phyloP scores from a whole-genome alignment of 192 early-diverging fungal genomes.

The Gamsiella multidivaricata region DNA sequence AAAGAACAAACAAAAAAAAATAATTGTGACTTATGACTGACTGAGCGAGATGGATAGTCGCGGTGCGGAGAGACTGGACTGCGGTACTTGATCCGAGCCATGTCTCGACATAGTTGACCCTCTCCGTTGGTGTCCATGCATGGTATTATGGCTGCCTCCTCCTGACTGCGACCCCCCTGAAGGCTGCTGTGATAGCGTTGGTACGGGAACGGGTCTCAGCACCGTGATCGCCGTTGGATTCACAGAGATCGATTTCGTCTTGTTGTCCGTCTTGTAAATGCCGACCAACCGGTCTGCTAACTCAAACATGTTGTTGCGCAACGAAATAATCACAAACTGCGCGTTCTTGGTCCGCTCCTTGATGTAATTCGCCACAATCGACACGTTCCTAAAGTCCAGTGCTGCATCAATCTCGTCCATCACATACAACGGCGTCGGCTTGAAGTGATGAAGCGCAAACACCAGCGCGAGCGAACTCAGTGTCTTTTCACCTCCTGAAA shows the following conservation, averaged over 20 bases:
- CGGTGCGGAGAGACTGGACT: not conserved
- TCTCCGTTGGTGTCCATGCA: constrained; percentile 8
- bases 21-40: not conserved
- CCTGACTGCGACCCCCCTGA: not conserved
- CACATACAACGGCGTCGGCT: constrained; percentile 99
- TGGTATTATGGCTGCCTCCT: not conserved
- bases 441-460: constrained; percentile 99
- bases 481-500: constrained; percentile 99
- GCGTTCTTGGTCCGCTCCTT: constrained; percentile 96
- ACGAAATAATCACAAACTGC: constrained; percentile 98
- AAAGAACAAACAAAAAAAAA: not conserved
- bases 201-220: constrained; percentile 20
- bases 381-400: constrained; percentile 98
- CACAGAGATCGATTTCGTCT: constrained; percentile 44
- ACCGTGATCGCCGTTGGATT: constrained; percentile 41
- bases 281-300: constrained; percentile 97
- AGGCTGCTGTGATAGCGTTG: not conserved
- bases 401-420: constrained; percentile 99
- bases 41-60: constrained; percentile 10
- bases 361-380: constrained; percentile 99
- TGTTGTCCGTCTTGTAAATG: constrained; percentile 96
- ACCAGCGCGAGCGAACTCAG: constrained; percentile 98
- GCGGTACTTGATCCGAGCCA: constrained; percentile 5
- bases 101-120: constrained; percentile 27
- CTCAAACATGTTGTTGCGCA: constrained; percentile 99